Base-by-base conservation (phyloP, 495 filamentous ascomycete species). In the Hypoxylon perforatum region DNA sequence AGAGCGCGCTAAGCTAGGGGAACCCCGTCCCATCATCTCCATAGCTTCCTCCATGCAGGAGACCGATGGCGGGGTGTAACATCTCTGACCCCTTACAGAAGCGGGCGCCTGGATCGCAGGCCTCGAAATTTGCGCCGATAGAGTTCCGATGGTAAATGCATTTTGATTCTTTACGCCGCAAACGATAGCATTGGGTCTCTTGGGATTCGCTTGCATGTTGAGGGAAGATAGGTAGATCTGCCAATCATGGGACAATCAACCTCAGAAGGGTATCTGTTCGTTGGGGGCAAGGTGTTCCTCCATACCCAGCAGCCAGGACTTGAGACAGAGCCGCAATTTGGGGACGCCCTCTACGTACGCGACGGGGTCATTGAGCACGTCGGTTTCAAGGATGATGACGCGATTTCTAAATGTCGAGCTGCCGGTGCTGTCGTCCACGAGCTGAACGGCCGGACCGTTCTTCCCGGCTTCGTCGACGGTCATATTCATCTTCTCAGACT, bases 401-500 rank as follows among this genome's bases (percentile, higher is more conserved):
- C 38, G 28, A 67, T 67, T 41, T 42, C 47, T 2, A 41, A 44
- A 28, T 53, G 22, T 42, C 57, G 52, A 33, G 47, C 75, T 2
- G 38, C 69, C n/a, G 75, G 75, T 21, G 76, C 81, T 1, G 61
- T 50, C 4, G 68, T 76, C 48, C 73, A 69, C 56, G 80, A 88
- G 61, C 75, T 90, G 8, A 55, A 78, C 0, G 75, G 81, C 22
- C 75, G 73, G 18, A 81, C 83, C 15, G 73, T 90, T 8, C 76
- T 88, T 17, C 88, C 88, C 0, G 86, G 87, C 25, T 90, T 90
- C 70, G 83, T 89, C 49, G 87, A 90, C 66, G 85, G 81, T 1
- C 87, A 90, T 69, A 83, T 87, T 62, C 87, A 90, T 61, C 77
- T 90, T 23, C 75, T 89, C 60, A 79, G 86, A 8, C 80, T 87